These are phyloP conservation scores for Ustulina deusta DNA, from an alignment of 2,329 filamentous ascomycete genomes.

Conservation along the genomic window DNA sequence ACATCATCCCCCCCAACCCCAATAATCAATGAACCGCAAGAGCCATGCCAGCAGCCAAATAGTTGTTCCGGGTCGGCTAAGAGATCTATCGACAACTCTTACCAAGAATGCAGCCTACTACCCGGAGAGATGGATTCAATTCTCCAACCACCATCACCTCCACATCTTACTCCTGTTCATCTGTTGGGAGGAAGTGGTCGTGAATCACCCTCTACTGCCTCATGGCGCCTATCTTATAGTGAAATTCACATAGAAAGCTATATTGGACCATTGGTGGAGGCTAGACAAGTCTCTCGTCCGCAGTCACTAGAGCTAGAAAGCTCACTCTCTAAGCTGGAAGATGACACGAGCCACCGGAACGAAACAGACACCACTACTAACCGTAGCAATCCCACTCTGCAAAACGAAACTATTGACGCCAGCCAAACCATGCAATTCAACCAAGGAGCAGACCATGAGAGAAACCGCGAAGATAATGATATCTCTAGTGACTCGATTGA, in stretches of 20 bases:
- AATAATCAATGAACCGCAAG: constrained; percentile 21
- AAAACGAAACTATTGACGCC: constrained; percentile 21
- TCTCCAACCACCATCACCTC: constrained; percentile 42
- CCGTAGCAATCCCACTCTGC: constrained; percentile 18
- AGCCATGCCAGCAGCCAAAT: constrained; percentile 32
- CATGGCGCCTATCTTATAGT: constrained; percentile 49
- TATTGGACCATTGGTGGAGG: constrained; percentile 40
- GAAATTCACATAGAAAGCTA: constrained; percentile 45
- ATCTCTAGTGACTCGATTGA: constrained; percentile 30
- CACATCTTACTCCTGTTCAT: constrained; percentile 43
- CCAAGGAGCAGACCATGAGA: neutral
- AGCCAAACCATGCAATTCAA: constrained; percentile 19
- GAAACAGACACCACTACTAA: constrained; percentile 22
- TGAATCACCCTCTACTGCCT: constrained; percentile 46
- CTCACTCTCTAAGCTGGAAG: constrained; percentile 16
- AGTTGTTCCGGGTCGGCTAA: constrained; percentile 36
- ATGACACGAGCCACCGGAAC: neutral
- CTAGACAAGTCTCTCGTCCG: constrained; percentile 15
- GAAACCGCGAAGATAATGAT: constrained; percentile 20
- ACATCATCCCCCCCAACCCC: constrained; percentile 28
- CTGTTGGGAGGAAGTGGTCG: constrained; percentile 37
- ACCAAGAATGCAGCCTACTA: constrained; percentile 19
- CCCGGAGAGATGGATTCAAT: constrained; percentile 38
- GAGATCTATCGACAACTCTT: constrained; percentile 34
- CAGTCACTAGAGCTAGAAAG: constrained; percentile 30